phyloP scores from a whole-genome alignment of 75 land plant genomes.

The Cunninghamia lanceolata region DNA sequence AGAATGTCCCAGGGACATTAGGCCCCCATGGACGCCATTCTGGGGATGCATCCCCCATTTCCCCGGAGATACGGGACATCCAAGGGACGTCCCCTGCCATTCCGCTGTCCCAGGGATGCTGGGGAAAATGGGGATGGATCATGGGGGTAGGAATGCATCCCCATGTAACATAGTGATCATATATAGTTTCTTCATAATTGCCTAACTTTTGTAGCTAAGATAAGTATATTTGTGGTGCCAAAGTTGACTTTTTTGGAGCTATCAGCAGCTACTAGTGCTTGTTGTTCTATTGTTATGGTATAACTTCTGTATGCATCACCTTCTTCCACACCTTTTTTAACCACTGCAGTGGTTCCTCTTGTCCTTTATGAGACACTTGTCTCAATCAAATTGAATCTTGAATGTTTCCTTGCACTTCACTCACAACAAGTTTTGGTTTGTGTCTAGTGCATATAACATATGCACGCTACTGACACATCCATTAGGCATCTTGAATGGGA shows the following conservation, averaged over 20 bases:
- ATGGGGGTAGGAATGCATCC: no score
- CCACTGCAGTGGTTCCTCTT: not conserved
- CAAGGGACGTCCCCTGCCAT: no score
- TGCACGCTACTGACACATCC: not conserved
- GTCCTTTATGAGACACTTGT: constrained; percentile 1
- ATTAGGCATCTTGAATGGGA: not conserved
- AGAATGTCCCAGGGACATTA: no score
- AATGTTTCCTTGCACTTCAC: not conserved
- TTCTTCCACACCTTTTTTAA: not conserved
- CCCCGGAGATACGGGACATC: no score
- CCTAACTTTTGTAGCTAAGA: not conserved
- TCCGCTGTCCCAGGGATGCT: no score
- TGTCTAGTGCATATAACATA: no score
- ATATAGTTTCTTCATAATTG: not conserved
- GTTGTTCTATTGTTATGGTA: not conserved
- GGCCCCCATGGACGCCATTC: no score
- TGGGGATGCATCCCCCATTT: no score
- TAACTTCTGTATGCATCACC: not conserved
- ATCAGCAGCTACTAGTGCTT: not conserved
- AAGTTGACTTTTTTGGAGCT: not conserved
- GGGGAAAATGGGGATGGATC: no score
- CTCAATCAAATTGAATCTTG: not conserved
- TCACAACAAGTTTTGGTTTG: no score
- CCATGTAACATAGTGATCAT: not conserved
- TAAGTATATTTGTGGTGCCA: not conserved